A percentile compares a stretch with the other conserved stretches of the same genome.
These are phyloP conservation scores for Nitzschia palea DNA, from an alignment of 108 stramenopile species.

Conservation along the genomic window DNA sequence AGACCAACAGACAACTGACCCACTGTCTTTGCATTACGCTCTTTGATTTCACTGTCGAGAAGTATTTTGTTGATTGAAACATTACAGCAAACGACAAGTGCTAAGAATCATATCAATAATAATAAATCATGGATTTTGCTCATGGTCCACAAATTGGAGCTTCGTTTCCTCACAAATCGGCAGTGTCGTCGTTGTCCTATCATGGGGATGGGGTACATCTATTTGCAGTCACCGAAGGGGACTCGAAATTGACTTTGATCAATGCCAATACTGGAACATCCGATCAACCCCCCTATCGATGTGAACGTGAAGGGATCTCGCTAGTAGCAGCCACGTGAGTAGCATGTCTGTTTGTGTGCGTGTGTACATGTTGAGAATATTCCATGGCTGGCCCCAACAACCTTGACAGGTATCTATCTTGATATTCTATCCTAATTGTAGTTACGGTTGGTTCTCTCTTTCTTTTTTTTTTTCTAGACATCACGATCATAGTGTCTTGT, in stretches of 20 bases:
- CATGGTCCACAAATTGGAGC: constrained; percentile 62
- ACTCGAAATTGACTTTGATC: constrained; percentile 57
- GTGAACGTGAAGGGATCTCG: constrained; percentile 62
- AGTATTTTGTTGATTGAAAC: too few species aligned
- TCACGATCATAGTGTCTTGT: constrained; percentile 69
- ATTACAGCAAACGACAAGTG: too few species aligned
- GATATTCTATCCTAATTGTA: not conserved
- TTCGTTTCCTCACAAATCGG: constrained; percentile 53
- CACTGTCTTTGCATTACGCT: too few species aligned
- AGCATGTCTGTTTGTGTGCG: too few species aligned
- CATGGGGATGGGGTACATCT: constrained; percentile 74
- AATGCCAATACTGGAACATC: constrained; percentile 56
- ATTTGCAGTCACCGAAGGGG: constrained; percentile 67
- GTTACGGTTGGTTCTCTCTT: not conserved
- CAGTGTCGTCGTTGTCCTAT: constrained; percentile 54
- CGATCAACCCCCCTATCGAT: constrained; percentile 48
- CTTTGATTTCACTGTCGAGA: too few species aligned
- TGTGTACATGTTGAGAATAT: too few species aligned
- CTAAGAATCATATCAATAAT: too few species aligned
- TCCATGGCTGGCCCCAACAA: too few species aligned
- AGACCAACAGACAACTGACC: too few species aligned
- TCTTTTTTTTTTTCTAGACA: constrained; percentile 34
- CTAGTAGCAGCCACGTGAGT: constrained; percentile 51
- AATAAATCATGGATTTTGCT: constrained; percentile 64
- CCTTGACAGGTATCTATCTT: too few species aligned